A percentile compares a stretch with the other conserved stretches of the same genome.
Evolutionary conservation across 2,329 filamentous ascomycete species (phyloP).

Genomic region (Fusarium musae): DNA sequence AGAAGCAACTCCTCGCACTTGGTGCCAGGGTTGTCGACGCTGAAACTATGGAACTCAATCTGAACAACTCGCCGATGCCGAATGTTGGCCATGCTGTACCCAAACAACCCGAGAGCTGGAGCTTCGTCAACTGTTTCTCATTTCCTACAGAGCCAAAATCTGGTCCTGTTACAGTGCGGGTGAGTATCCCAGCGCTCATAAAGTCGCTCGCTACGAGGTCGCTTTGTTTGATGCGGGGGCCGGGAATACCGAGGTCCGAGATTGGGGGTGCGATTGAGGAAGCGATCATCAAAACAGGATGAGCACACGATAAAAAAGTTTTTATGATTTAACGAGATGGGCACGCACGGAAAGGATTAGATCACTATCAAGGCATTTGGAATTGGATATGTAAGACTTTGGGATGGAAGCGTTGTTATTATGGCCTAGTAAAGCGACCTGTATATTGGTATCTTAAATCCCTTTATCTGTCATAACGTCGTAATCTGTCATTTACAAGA

Average conservation of each 20-base stretch:
- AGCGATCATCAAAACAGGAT: constrained; percentile 26
- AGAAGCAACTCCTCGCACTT: constrained; percentile 42
- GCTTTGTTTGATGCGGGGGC: constrained; percentile 41
- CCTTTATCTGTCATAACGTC: constrained; percentile 39
- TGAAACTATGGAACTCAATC: constrained; percentile 40
- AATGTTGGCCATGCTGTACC: constrained; percentile 1
- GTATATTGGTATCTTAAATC: constrained; percentile 37
- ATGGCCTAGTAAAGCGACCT: constrained; percentile 19
- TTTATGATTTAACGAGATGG: background rate
- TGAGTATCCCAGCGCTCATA: constrained; percentile 34
- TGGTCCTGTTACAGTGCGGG: constrained; percentile 22
- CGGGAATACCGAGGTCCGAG: constrained; percentile 41
- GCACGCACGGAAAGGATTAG: background rate
- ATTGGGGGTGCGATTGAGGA: constrained; percentile 44
- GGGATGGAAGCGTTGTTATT: constrained; percentile 21
- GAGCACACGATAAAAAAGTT: background rate
- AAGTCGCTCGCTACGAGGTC: constrained; percentile 30
- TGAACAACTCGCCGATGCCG: constrained; percentile 19
- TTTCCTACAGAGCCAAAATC: constrained; percentile 28
- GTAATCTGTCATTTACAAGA: constrained; percentile 30
- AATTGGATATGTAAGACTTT: background rate
- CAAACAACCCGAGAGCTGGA: constrained; percentile 43
- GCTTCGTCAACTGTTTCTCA: constrained; percentile 43
- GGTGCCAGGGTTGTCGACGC: constrained; percentile 38
- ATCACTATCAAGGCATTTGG: background rate